Evolutionary conservation across 768 basidiomycete species (phyloP).

Genomic region (Rhizopogon vesiculosus): DNA sequence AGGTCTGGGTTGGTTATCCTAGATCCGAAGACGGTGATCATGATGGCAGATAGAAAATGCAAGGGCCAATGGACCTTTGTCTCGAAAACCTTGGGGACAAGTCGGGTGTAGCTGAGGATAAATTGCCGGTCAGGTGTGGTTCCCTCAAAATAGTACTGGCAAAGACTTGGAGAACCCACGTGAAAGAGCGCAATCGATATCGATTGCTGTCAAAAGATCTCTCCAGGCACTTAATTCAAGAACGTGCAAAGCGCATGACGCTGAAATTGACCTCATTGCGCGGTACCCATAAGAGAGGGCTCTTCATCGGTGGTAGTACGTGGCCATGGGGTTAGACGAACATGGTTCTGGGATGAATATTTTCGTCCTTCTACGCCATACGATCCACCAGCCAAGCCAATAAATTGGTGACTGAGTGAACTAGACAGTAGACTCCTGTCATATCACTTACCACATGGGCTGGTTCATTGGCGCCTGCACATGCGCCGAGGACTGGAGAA

Average conservation of each 20-base stretch:
- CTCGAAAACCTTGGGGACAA: neutral
- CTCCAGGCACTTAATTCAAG: neutral
- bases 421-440: neutral
- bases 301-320: neutral
- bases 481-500: neutral
- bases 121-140: neutral
- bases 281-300: neutral
- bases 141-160: neutral
- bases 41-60: neutral
- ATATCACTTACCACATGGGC: neutral
- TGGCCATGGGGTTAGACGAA: neutral
- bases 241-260: neutral
- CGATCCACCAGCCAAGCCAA: neutral
- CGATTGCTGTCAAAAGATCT: neutral
- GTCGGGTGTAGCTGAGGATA: neutral
- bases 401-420: neutral
- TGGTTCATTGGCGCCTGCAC: neutral
- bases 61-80: no score
- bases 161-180: neutral
- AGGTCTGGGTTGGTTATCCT: constrained; percentile 3
- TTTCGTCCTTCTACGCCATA: neutral
- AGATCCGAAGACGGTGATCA: constrained; percentile 10
- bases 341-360: neutral
- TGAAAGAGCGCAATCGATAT: neutral
- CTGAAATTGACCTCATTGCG: neutral